phyloP scores from a whole-genome alignment of 163 green algal species.

The Prototheca wickerhamii region DNA sequence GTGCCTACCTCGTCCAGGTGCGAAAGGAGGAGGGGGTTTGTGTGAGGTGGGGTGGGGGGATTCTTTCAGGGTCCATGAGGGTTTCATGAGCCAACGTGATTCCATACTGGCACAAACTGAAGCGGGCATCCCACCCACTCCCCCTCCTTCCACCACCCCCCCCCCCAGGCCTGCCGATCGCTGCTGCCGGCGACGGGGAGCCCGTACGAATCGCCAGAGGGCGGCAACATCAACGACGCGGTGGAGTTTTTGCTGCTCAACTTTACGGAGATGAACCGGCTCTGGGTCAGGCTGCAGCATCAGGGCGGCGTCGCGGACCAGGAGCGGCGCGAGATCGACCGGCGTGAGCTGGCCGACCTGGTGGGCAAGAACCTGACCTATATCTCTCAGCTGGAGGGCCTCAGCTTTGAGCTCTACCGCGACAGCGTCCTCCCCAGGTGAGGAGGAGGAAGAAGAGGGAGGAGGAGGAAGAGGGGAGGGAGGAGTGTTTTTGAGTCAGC shows the following conservation, averaged over 20 bases:
- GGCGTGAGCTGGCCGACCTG: constrained; percentile 69
- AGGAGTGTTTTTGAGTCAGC: too few species aligned
- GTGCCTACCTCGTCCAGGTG: constrained; percentile 68
- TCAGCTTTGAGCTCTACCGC: constrained; percentile 80
- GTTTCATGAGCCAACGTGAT: background rate
- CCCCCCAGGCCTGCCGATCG: constrained; percentile 24
- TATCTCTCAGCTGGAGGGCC: constrained; percentile 86
- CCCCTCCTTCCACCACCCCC: background rate
- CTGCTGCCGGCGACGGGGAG: constrained; percentile 68
- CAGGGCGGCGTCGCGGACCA: constrained; percentile 21
- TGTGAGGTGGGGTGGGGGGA: too few species aligned
- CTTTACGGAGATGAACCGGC: constrained; percentile 99
- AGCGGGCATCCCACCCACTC: constrained; percentile 1
- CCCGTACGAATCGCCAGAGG: constrained; percentile 55
- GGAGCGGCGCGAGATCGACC: constrained; percentile 64
- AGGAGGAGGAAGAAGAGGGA: too few species aligned
- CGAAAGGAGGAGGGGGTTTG: too few species aligned
- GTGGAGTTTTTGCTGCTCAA: constrained; percentile 94
- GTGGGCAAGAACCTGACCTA: constrained; percentile 97
- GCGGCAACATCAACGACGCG: constrained; percentile 74
- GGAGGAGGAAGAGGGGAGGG: too few species aligned
- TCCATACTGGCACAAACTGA: background rate
- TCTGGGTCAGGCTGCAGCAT: constrained; percentile 86
- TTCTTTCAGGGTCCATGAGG: too few species aligned
- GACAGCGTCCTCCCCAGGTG: constrained; percentile 48